Conservation (phyloP, 2,329 filamentous ascomycete species). For the Diaporthe aspalathi region DNA sequence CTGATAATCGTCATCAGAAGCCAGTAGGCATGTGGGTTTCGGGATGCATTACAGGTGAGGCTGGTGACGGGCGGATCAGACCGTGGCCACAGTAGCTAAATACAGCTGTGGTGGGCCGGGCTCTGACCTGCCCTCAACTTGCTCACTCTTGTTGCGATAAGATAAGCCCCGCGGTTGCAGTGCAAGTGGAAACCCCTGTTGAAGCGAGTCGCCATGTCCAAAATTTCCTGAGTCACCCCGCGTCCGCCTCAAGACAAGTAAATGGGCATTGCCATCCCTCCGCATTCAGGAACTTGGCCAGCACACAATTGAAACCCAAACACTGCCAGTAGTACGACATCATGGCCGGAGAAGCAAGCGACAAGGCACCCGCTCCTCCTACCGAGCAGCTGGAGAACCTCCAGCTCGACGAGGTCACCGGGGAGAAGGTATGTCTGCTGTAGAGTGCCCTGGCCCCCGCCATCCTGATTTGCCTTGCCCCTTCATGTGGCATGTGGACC, state of each 20-base stretch:
- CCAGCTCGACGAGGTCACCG: slow-evolving; percentile 91
- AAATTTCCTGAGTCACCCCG: slow-evolving; percentile 36
- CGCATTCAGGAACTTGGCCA: background rate
- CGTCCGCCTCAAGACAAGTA: background rate
- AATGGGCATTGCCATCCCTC: background rate
- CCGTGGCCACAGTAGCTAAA: too few species aligned
- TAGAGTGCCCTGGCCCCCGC: background rate
- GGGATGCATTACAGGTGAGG: too few species aligned
- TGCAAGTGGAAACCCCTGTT: background rate
- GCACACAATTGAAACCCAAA: slow-evolving; percentile 28
- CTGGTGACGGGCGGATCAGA: too few species aligned
- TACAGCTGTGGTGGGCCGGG: too few species aligned
- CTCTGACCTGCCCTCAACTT: too few species aligned
- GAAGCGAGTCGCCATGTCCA: slow-evolving; percentile 27
- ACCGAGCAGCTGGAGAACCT: slow-evolving; percentile 75
- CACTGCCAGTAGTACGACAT: slow-evolving; percentile 20
- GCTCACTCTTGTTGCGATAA: slow-evolving; percentile 30
- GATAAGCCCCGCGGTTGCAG: slow-evolving; percentile 36
- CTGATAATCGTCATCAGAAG: too few species aligned
- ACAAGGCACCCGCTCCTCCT: slow-evolving; percentile 48
- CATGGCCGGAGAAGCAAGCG: slow-evolving; percentile 41
- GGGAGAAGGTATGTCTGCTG: slow-evolving; percentile 67
- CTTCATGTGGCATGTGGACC: too few species aligned
- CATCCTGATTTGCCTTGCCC: background rate
- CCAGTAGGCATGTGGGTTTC: too few species aligned